Base-by-base conservation (phyloP, 2,329 filamentous ascomycete genomes). In the Exophiala phaeomuriformis region DNA sequence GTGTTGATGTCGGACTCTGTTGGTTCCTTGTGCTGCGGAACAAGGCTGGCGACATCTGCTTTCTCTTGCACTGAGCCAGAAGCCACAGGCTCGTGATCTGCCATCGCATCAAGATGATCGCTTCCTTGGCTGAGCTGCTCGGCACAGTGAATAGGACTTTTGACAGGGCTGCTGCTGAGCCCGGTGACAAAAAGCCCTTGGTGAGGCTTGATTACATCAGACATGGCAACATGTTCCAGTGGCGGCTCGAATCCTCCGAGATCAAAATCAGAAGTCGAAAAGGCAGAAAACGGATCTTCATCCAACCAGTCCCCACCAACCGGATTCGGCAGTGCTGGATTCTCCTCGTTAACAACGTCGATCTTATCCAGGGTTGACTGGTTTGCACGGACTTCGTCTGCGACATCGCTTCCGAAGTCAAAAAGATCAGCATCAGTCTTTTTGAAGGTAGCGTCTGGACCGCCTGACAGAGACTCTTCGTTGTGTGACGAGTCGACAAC, bases 191-290 rank as follows among this genome's bases (percentile, higher is more conserved):
- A 51, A 9, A 49, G 27, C 4, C 33, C 32, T 36, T 47, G 45
- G 12, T 12, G 40, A 29, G 57, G 48, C 32, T 43, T 54, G 28
- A 52, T 30, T 19, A 58, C 50, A 44, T 60, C 58, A 27, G 47
- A 49, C 48, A 58, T 41, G 28, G 58, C 41, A 32, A 58, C 55
- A 36, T 58, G 53, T 37, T 53, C 42, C 37, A 53, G 40, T 36
- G 58, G 55, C 30, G 55, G 48, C n/a, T 55, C 50, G 12, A 53
- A 51, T 5, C 53, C 49, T 19, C 50, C 49, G 4, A 55, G 41
- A n/a, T 52, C 55, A 30, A 56, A 2, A 32, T 53, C 51, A 8
- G 46, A 52, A 4, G 39, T 52, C 31, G 44, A 33, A 31, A 51
- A 48, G 32, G 49, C 49, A 27, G 44, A 10, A 8, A 32, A 27